Evolutionary conservation across 2,329 filamentous ascomycete genomes (phyloP), one percentile per base, ranked within the genome.

Genomic region (Apiospora marii): DNA sequence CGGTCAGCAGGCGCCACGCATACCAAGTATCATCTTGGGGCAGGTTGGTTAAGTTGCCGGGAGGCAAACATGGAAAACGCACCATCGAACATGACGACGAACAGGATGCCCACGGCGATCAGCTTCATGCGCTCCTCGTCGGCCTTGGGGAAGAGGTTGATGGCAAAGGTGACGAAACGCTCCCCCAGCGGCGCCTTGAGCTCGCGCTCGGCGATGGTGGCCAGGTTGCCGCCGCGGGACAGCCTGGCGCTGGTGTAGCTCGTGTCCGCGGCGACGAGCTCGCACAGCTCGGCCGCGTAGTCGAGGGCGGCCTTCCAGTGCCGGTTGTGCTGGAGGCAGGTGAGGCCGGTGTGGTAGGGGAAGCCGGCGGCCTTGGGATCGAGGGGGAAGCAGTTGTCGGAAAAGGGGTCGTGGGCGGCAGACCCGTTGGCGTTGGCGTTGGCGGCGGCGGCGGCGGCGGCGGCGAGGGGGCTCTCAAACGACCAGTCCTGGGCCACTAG

Each of bases 111-210:
- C 37, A 67, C 64, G 22, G 64, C 64, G 6, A 67, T 67, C 64
- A 67, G 64, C 64, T 67, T 67, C 64, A 67, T 67, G 64, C 64
- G 37, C 64, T 67, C 64, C 24, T 67, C 64, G 37, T 67, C 64
- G 10, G 64, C 64, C 37, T 43, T 41, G 64, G 64, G 64, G 24
- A 67, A 67, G 37, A 67, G 64, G 24, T 67, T 67, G 64, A 67
- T 67, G 64, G 64, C 64, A 14, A 67, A 67, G 6, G 64, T 67
- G 22, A 67, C 64, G 24, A 67, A 67, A 16, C 64, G 64, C 64
- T 67, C 64, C 4, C 64, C 64, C 8, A 67, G 37, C 19, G 64
- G 64, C 22, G 64, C 34, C 22, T 14, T 13, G 3, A 67, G 64
- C 16, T 67, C 64, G 22, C 64, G 64, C 64, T 67, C 13, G 19